Percentiles rank a stretch among this genome's conserved stretches.
These are phyloP conservation scores for Capsella rubella DNA, from an alignment of 441 rosid genomes.

Conservation along the genomic window DNA sequence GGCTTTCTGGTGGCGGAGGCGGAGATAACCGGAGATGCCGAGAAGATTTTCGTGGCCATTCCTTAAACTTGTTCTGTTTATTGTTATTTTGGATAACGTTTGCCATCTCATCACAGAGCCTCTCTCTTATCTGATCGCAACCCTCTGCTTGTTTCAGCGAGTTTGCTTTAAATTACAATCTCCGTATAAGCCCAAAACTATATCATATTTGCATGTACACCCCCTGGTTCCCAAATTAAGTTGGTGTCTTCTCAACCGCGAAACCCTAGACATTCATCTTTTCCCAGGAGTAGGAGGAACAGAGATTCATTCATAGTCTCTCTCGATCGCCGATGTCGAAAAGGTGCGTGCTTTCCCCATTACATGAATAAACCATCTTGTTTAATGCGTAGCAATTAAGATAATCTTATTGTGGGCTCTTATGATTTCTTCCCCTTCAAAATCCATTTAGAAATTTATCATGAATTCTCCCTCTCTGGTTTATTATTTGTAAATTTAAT, in stretches of 20 bases:
- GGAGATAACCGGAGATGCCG: slow-evolving; percentile 59
- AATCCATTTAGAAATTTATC: neutral
- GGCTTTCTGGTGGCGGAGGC: slow-evolving; percentile 49
- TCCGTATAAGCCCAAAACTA: slow-evolving; percentile 13
- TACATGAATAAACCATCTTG: neutral
- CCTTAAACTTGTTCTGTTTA: neutral
- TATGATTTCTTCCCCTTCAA: neutral
- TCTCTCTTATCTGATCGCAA: slow-evolving; percentile 31
- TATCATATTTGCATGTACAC: slow-evolving; percentile 25
- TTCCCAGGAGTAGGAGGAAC: neutral
- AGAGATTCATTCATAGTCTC: neutral
- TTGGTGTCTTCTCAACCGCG: neutral
- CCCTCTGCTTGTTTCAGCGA: neutral
- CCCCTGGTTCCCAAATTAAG: slow-evolving; percentile 21
- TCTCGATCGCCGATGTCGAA: slow-evolving; percentile 44
- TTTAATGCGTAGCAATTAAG: neutral
- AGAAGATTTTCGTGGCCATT: slow-evolving; percentile 68
- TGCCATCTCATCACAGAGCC: neutral
- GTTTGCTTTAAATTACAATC: slow-evolving; percentile 11
- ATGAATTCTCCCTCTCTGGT: neutral
- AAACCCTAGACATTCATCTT: slow-evolving; percentile 5
- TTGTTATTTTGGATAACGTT: slow-evolving; percentile 31
- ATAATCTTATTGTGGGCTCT: neutral
- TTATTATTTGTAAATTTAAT: neutral
- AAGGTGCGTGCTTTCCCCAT: slow-evolving; percentile 31